Conservation (phyloP, 1,284 basidiomycete genomes). For the Ceratobasidium sp. region DNA sequence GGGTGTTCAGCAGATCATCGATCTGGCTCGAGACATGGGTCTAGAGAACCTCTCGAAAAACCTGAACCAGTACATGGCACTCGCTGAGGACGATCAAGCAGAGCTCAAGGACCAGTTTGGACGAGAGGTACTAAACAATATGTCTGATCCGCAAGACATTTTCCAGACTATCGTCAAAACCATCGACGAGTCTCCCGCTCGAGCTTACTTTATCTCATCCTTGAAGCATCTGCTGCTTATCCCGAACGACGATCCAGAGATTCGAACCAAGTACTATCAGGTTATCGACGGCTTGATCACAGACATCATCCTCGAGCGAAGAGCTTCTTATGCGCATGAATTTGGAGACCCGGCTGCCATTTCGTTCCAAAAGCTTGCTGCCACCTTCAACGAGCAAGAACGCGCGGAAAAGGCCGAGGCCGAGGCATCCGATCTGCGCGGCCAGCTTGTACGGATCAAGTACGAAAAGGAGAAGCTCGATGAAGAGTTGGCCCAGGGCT, state of each 20-base stretch:
- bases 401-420: slow-evolving; percentile 78
- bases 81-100: slow-evolving; percentile 80
- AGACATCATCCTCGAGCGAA: slow-evolving; percentile 93
- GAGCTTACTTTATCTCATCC: slow-evolving; percentile 88
- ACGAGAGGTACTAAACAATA: slow-evolving; percentile 75
- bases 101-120: slow-evolving; percentile 81
- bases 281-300: slow-evolving; percentile 93
- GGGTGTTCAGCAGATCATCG: slow-evolving; percentile 72
- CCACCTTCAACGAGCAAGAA: slow-evolving; percentile 92
- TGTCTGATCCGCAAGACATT: slow-evolving; percentile 85
- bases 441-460: slow-evolving; percentile 67
- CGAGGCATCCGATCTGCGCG: slow-evolving; percentile 76
- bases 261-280: slow-evolving; percentile 88
- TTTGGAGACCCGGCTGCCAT: slow-evolving; percentile 88
- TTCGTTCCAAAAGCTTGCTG: slow-evolving; percentile 88
- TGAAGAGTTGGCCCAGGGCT: slow-evolving; percentile 79
- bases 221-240: slow-evolving; percentile 94
- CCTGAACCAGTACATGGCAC: slow-evolving; percentile 69
- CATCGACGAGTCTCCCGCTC: slow-evolving; percentile 78
- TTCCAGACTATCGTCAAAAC: slow-evolving; percentile 81
- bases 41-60: slow-evolving; percentile 59
- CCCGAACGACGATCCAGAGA: slow-evolving; percentile 78
- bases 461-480: slow-evolving; percentile 78
- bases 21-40: slow-evolving; percentile 24
- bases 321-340: slow-evolving; percentile 70